Evolutionary conservation across 306 rosid genomes (phyloP).

Genomic region (Prunus mira): DNA sequence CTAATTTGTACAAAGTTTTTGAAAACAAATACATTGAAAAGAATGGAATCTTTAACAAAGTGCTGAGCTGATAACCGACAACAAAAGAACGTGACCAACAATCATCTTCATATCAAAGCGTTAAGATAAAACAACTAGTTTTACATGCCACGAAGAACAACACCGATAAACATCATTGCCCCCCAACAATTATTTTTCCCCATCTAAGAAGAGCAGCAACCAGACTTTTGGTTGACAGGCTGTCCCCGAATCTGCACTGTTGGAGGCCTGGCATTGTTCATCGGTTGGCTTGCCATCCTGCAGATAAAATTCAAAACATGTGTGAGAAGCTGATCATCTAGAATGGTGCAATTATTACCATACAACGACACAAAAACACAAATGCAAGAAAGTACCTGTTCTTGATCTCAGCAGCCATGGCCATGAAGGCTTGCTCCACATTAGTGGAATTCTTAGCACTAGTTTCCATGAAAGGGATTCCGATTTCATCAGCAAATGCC

Average conservation of each 20-base stretch:
- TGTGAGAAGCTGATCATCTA: neutral
- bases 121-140: conserved; percentile 36
- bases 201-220: conserved; percentile 92
- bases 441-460: conserved; percentile 56
- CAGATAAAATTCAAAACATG: conserved; percentile 8
- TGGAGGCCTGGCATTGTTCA: conserved; percentile 89
- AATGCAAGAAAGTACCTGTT: conserved; percentile 28
- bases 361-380: neutral
- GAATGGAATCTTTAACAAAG: conserved; percentile 70
- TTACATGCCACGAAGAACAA: conserved; percentile 48
- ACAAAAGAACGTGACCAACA: conserved; percentile 16
- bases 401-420: conserved; percentile 59
- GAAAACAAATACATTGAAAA: conserved; percentile 79
- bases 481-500: conserved; percentile 59
- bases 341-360: neutral
- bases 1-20: conserved; percentile 86
- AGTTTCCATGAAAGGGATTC: conserved; percentile 57
- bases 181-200: conserved; percentile 24
- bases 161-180: conserved; percentile 37
- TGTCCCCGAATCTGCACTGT: conserved; percentile 98
- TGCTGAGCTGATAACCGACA: conserved; percentile 52
- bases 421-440: conserved; percentile 62
- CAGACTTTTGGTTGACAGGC: conserved; percentile 93
- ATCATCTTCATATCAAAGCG: conserved; percentile 27
- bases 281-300: conserved; percentile 99